Base-by-base conservation (phyloP, 805 yeast genomes). In the Kockiozyma suomiensis region DNA sequence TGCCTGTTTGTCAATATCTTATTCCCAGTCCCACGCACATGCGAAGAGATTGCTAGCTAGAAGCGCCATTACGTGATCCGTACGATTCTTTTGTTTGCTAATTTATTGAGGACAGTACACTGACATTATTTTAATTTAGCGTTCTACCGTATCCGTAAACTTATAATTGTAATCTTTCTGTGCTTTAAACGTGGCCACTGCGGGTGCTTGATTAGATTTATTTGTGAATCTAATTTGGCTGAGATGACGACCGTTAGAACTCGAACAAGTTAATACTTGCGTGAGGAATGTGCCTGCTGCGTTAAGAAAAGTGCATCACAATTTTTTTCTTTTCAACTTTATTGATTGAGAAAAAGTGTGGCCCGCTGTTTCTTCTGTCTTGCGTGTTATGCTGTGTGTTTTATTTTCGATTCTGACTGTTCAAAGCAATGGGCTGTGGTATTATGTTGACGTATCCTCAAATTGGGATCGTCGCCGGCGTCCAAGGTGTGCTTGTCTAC, bases 401-500 rank as follows among this genome's bases (percentile, higher is more conserved):
- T 50, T 42, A 10, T 48, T n/a, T n/a, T n/a, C n/a, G n/a, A n/a
- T n/a, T n/a, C 51, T 56, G 46, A 50, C 53, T 35, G 19, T 54
- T 19, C 49, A 32, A 70, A 87, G 94, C 89, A 50, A 79, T 90
- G 86, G 97, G 97, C 53, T 87, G 90, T 74, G 97, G 97, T 73
- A 83, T 90, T 55, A 76, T 92, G 38, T 82, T 94, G 10, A 88
- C 97, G 0, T 92, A 89, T 69, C 85, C 96, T 1, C 87, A 90
- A 73, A 87, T 92, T 65, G 96, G 93, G 2, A 90, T 90, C 63
- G 76, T 85, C 56, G 83, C 93, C 0, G 97, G 97, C 37, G 77
- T 92, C 46, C 96, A 91, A 68, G 97, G 97, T 2, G 78, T 92
- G 50, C 70, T 92, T 57, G 96, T 89, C 7, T 92, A 92, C 70